Conservation (phyloP, 768 basidiomycete genomes). For the Boletus reticuloceps region DNA sequence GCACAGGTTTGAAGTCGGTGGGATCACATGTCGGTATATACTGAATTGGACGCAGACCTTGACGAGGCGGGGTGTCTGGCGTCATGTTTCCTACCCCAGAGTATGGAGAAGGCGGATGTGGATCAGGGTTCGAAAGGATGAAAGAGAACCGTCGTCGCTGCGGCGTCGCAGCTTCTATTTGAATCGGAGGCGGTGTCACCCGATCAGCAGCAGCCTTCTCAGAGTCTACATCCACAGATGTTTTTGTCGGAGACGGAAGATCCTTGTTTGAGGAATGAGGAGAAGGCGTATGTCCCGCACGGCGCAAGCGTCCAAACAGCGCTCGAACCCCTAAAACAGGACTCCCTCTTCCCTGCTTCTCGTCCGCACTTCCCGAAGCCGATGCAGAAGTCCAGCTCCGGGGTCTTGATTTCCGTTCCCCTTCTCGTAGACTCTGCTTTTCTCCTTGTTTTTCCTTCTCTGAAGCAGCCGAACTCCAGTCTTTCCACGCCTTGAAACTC, state of each 20-base stretch:
- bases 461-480: slow-evolving; percentile 12
- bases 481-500: slow-evolving; percentile 27
- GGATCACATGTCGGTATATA: background rate
- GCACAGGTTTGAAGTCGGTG: background rate
- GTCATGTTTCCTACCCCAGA: slow-evolving; percentile 1
- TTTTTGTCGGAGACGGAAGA: slow-evolving; percentile 13
- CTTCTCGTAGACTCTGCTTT: slow-evolving; percentile 13
- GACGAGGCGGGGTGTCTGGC: background rate
- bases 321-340: slow-evolving; percentile 25
- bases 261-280: slow-evolving; percentile 25
- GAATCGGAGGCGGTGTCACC: slow-evolving; percentile 16
- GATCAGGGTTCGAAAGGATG: slow-evolving; percentile 32
- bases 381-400: slow-evolving; percentile 18
- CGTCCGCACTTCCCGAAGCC: slow-evolving; percentile 17
- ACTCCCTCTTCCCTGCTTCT: slow-evolving; percentile 23
- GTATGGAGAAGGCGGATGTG: slow-evolving; percentile 19
- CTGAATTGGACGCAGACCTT: background rate
- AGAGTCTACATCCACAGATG: slow-evolving; percentile 10
- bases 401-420: slow-evolving; percentile 7
- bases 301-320: slow-evolving; percentile 25
- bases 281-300: slow-evolving; percentile 26
- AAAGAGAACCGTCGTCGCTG: slow-evolving; percentile 26
- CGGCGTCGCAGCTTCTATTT: slow-evolving; percentile 13
- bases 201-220: slow-evolving; percentile 10
- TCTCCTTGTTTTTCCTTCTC: slow-evolving; percentile 19